phyloP scores from a whole-genome alignment of 257 asterid genomes.

The Fraxinus anomala region DNA sequence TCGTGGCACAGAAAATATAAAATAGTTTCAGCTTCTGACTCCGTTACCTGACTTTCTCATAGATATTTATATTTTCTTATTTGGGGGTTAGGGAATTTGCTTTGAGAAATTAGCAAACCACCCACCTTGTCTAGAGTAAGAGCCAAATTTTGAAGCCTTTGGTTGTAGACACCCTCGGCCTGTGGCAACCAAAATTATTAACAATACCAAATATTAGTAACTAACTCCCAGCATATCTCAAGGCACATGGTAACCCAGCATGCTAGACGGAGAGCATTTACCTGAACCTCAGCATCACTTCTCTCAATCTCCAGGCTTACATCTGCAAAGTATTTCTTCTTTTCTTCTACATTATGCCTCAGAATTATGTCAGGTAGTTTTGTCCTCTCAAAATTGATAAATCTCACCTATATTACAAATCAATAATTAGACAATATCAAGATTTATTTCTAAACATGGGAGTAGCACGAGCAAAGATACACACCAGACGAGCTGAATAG shows the following conservation, averaged over 20 bases:
- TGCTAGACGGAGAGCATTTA: constrained; percentile 23
- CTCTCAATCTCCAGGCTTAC: constrained; percentile 79
- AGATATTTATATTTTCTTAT: neutral
- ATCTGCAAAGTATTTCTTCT: constrained; percentile 83
- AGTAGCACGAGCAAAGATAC: constrained; percentile 28
- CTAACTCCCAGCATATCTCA: constrained; percentile 2
- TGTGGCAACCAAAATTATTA: constrained; percentile 35
- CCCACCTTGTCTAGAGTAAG: constrained; percentile 93
- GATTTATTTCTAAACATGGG: constrained; percentile 3
- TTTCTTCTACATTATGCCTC: constrained; percentile 87
- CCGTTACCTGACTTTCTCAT: constrained; percentile 2
- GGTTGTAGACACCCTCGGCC: constrained; percentile 99
- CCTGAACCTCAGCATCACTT: constrained; percentile 98
- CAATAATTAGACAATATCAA: constrained; percentile 26
- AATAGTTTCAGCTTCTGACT: constrained; percentile 9
- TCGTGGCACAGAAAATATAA: constrained; percentile 18
- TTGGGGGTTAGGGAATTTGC: constrained; percentile 5
- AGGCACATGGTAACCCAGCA: constrained; percentile 13
- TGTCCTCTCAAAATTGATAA: constrained; percentile 93
- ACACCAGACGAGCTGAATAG: constrained; percentile 88
- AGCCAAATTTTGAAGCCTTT: constrained; percentile 97
- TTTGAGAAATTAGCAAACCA: constrained; percentile 9
- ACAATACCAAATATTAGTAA: constrained; percentile 13
- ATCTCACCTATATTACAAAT: constrained; percentile 74
- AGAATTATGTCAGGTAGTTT: constrained; percentile 82